These are phyloP conservation scores for Plantago lanceolata DNA, from an alignment of 305 asterid species.

Conservation along the genomic window DNA sequence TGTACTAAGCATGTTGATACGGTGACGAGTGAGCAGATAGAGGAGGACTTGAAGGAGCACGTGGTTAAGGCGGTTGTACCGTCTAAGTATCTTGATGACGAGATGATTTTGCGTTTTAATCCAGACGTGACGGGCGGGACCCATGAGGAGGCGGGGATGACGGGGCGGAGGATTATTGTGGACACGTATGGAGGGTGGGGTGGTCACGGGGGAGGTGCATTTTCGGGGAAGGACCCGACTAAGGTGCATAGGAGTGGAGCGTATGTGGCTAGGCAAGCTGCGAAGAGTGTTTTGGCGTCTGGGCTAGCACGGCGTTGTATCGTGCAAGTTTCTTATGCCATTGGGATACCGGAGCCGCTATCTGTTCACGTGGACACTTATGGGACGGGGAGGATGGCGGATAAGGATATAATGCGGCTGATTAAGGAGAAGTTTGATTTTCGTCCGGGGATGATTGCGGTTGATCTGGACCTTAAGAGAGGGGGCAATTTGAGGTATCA, in stretches of 20 bases:
- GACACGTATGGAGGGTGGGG: conserved; percentile 34
- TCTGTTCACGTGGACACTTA: conserved; percentile 33
- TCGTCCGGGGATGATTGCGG: conserved; percentile 33
- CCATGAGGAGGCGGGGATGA: conserved; percentile 28
- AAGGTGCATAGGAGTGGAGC: conserved; percentile 34
- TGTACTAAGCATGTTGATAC: conserved; percentile 31
- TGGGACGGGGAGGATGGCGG: conserved; percentile 29
- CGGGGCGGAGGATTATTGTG: conserved; percentile 32
- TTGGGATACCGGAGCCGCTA: conserved; percentile 30
- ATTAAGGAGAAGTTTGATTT: conserved; percentile 32
- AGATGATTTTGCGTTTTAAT: conserved; percentile 25
- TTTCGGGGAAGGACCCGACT: conserved; percentile 30
- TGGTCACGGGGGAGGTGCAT: conserved; percentile 32
- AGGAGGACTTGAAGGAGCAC: conserved; percentile 20
- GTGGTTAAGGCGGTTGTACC: conserved; percentile 29
- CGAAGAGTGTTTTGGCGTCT: conserved; percentile 38
- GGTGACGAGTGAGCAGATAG: conserved; percentile 24
- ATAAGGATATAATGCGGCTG: conserved; percentile 23
- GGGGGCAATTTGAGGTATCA: conserved; percentile 35
- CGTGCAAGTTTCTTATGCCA: conserved; percentile 35
- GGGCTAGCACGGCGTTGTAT: conserved; percentile 33
- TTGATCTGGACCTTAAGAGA: conserved; percentile 29
- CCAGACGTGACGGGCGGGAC: conserved; percentile 27
- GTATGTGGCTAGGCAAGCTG: conserved; percentile 32
- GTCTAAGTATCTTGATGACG: conserved; percentile 25